Base-by-base conservation (phyloP, 805 yeast genomes). In the Candida xyloterini region DNA sequence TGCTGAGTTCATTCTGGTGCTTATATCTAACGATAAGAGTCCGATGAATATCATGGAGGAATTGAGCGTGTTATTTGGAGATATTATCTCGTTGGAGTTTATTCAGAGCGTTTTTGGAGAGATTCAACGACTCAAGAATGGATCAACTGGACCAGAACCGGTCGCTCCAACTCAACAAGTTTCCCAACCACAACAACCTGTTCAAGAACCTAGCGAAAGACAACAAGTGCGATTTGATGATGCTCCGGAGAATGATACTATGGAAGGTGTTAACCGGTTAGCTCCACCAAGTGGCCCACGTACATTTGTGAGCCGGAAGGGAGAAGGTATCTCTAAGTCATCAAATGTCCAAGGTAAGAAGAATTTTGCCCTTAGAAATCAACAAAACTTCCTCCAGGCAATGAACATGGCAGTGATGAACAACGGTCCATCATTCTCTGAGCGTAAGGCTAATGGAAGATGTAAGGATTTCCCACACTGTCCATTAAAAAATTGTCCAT, bases 401-500 rank as follows among this genome's bases (percentile, higher is more conserved):
- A 51, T 73, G 64, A 58, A 60, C 28, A 53, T 66, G 60, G 55
- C 66, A 10, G 51, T 56, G 39, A 49, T 47, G 44, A 52, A 49
- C 28, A 52, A 46, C 14, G 48, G 46, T 11, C 47, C 53, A 13
- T 56, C 51, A 46, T 55, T 75, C 40, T 70, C 70, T 15, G 73
- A 69, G 62, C 69, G 50, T 68, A 74, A 50, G 72, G 78, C 56
- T 71, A 69, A 53, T 13, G 82, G 81, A 18, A 77, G 93, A 56
- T 84, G 95, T 58, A 69, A 67, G 26, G 70, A 78, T 31, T 83
- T 81, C 57, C 95, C 95, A 31, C 76, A 80, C 57, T 84, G 93
- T 63, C 71, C 74, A 10, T 55, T 67, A 39, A 78, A 71, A 57
- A 78, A 77, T 37, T 89, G 96, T 62, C 73, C 71, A 29, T 80